Percentiles rank a stretch among this genome's conserved stretches.
phyloP scores from a whole-genome alignment of 192 early-diverging fungal species.

The Umbelopsis vinacea region DNA sequence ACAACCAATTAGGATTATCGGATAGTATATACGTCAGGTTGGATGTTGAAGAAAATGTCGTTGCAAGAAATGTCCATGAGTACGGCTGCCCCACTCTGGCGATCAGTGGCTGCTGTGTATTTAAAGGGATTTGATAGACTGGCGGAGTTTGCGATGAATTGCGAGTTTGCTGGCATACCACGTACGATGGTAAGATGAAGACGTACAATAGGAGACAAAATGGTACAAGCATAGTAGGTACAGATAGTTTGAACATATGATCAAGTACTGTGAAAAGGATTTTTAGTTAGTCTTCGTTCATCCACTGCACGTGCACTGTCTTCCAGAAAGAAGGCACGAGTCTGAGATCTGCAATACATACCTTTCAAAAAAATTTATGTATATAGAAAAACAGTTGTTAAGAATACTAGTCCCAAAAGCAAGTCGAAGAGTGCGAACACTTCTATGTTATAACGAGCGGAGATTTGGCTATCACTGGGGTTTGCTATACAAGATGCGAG shows the following conservation, averaged over 20 bases:
- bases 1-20: background rate
- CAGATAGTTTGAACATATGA: background rate
- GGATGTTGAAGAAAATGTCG: background rate
- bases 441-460: too few relatives aligned
- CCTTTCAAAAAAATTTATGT: too few relatives aligned
- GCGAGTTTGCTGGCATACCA: background rate
- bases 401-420: too few relatives aligned
- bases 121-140: background rate
- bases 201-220: background rate
- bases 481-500: too few relatives aligned
- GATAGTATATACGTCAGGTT: background rate
- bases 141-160: background rate
- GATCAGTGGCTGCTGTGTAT: constrained; percentile 3
- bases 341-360: too few relatives aligned
- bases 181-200: background rate
- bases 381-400: too few relatives aligned
- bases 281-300: too few relatives aligned
- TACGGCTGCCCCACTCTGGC: constrained; percentile 10
- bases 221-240: constrained; percentile 1
- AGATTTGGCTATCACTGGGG: too few relatives aligned
- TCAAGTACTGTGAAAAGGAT: background rate
- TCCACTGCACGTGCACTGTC: too few relatives aligned
- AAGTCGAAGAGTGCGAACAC: too few relatives aligned
- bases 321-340: too few relatives aligned
- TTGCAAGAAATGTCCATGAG: background rate